These are phyloP conservation scores for Leptographium procerum DNA, from an alignment of 2,329 filamentous ascomycete species.

Conservation along the genomic window DNA sequence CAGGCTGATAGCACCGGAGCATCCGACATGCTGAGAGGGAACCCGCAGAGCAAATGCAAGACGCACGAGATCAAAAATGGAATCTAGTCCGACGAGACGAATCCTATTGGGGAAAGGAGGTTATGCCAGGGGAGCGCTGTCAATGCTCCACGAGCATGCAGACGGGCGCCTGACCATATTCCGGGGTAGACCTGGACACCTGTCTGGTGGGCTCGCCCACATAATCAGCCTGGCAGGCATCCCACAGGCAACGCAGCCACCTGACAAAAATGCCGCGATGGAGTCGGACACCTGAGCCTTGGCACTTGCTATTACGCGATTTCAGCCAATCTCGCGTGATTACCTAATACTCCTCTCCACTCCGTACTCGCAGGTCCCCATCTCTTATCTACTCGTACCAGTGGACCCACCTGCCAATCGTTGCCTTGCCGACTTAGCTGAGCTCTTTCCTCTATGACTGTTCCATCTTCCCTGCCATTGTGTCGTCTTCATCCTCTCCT, in stretches of 20 bases:
- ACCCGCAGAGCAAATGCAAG: not conserved
- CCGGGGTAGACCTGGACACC: too few species aligned
- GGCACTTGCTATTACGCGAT: not conserved
- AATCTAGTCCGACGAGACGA: too few species aligned
- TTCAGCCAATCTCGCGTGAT: not conserved
- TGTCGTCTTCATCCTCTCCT: not conserved
- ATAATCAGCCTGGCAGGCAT: too few species aligned
- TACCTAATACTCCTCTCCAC: not conserved
- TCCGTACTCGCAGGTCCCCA: not conserved
- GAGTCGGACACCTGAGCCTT: not conserved
- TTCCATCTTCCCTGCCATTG: not conserved
- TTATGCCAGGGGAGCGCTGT: too few species aligned
- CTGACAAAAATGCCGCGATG: too few species aligned
- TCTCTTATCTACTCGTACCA: not conserved
- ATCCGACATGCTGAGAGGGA: not conserved
- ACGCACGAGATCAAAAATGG: too few species aligned
- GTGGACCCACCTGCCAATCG: not conserved
- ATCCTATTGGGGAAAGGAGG: too few species aligned
- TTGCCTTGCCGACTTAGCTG: not conserved
- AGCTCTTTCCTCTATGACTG: not conserved
- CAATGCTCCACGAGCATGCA: too few species aligned
- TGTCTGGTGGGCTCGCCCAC: too few species aligned
- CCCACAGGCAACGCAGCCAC: too few species aligned
- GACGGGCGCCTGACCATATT: too few species aligned
- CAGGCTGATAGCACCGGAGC: not conserved